Base-by-base conservation (phyloP, 163 green algal genomes). In the Prototheca cutis region DNA sequence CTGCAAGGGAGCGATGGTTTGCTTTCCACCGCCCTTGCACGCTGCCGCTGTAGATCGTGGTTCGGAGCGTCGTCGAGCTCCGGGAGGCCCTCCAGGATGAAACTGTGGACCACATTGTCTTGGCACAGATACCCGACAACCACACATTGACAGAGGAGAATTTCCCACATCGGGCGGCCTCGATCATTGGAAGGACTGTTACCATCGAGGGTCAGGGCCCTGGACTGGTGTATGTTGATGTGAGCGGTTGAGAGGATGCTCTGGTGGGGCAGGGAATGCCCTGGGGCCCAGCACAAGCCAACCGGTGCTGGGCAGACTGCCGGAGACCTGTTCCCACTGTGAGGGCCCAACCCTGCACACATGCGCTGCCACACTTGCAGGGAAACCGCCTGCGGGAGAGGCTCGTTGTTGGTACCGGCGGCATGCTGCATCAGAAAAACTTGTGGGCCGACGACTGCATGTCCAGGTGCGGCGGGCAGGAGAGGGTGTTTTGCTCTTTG, bases 391-490 rank as follows among this genome's bases (percentile, higher is more conserved):
- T 67, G 31, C 47, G 21, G 2, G 25, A 49, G 21, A 28, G 32
- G 3, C 24, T 61, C 8, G 21, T 25, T 4, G 27, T 67, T 0
- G 17, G 40, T 5, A 49, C 61, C 6, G 42, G 42, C 17, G 61
- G 53, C 23, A 24, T 47, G 21, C 6, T 67, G 6, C n/a, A 34
- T 6, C 28, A 56, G 24, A 21, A 4, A 23, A 67, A 67, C 31
- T 31, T 67, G 7, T 67, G 61, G 55, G 48, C 21, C 10, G 55
- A 33, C 6, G 27, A 48, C 55, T 53, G 36, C 39, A 39, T 61
- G 23, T 4, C n/a, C 4, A 3, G 18, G 54, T 51, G 8, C n/a
- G 33, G 21, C 18, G n/a, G 13, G 52, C 52, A 45, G 36, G 17
- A 45, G 17, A 21, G 36, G n/a, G n/a, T n/a, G n/a, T n/a, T n/a